Evolutionary conservation across 345 rosid genomes (phyloP).

Genomic region (Salix koriyanagi): DNA sequence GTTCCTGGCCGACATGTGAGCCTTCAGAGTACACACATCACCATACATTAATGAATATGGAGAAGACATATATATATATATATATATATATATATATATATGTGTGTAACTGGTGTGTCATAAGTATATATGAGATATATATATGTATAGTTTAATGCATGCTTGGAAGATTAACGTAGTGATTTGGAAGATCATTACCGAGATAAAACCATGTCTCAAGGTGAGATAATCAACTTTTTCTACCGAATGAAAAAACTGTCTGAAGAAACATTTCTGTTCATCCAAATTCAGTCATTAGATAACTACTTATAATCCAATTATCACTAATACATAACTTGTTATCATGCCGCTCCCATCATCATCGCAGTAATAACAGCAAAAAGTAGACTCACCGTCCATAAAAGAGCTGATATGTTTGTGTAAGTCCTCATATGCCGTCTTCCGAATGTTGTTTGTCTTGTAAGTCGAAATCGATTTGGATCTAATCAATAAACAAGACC

Average conservation of each 20-base stretch:
- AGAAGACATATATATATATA: too few species aligned
- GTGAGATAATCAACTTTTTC: constrained; percentile 41
- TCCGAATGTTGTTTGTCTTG: constrained; percentile 29
- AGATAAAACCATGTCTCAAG: constrained; percentile 38
- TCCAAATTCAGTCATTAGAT: background rate
- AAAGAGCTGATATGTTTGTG: constrained; percentile 7
- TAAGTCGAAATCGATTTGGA: constrained; percentile 21
- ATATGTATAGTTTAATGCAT: too few species aligned
- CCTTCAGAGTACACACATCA: constrained; percentile 4
- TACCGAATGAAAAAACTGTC: constrained; percentile 34
- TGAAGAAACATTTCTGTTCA: constrained; percentile 38
- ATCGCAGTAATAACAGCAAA: too few species aligned
- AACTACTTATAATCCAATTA: background rate
- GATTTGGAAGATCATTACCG: constrained; percentile 16
- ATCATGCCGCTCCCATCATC: background rate
- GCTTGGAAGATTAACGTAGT: background rate
- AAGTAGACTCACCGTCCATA: constrained; percentile 20
- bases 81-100: too few species aligned
- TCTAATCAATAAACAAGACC: constrained; percentile 5
- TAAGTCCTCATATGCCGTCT: constrained; percentile 22
- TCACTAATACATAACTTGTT: background rate
- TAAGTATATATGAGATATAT: too few species aligned
- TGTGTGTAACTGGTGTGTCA: too few species aligned
- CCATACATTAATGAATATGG: background rate
- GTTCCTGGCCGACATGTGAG: constrained; percentile 26